Base-by-base conservation (phyloP, 305 asterid genomes). In the Fraxinus sp. region DNA sequence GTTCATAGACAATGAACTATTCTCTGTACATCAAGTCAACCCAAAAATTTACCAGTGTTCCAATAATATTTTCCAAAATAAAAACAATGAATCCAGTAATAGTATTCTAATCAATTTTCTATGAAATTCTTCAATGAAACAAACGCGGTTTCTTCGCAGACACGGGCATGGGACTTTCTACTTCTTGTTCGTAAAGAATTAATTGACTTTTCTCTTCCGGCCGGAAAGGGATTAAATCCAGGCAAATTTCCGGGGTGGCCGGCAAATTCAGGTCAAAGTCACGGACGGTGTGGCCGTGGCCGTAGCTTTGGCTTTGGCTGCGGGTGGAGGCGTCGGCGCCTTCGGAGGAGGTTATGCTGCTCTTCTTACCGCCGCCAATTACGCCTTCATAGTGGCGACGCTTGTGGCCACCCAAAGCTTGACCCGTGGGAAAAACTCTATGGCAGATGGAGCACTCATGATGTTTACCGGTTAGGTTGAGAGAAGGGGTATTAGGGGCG, bases 351-450 rank as follows among this genome's bases (percentile, higher is more conserved):
- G 86, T 78, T 76, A 88, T 79, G 66, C 87, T 78, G 16, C 86
- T 89, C 52, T 85, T 90, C 1, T 84, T 74, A 0, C 85, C 79
- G 8, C 81, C 83, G 62, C 66, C 97, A 49, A 90, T 90, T 0
- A 78, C 86, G 22, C 97, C 95, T 64, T 92, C 96, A 70, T 91
- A 93, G 87, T 94, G 98, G 84, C 91, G 90, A 46, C 98, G 91
- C 86, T 92, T 92, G 86, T 94, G 98, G 1, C 98, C 98, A 41
- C 97, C 98, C 74, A 94, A 78, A 20, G 98, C 98, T 78, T 94
- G 98, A 0, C 98, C 98, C 10, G 94, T 87, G 33, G 94, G 86
- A 62, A 94, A 94, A 76, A 81, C 77, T 87, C 70, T 91, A 79
- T 88, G 88, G 85, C 98, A 94, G 71, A 87, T 73, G 2, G 91